Percentiles rank a stretch among this genome's conserved stretches.
These are phyloP conservation scores for Yamadazyma buinensis DNA, from an alignment of 1,139 yeast genomes.

Conservation along the genomic window DNA sequence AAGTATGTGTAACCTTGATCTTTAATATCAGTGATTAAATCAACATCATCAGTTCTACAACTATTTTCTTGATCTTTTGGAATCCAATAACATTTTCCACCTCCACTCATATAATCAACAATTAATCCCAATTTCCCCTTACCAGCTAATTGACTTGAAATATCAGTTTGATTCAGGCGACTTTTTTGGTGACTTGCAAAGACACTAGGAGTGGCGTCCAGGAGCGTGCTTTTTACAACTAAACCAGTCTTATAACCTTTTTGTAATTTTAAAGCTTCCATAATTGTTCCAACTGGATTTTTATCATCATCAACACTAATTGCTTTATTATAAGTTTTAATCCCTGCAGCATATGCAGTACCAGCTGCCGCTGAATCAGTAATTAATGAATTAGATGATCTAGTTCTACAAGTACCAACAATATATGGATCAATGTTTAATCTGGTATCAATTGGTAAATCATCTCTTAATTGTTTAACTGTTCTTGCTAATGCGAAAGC, in stretches of 20 bases:
- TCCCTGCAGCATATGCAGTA: slow-evolving; percentile 79
- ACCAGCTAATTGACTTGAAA: slow-evolving; percentile 68
- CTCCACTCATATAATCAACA: slow-evolving; percentile 80
- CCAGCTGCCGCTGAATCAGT: slow-evolving; percentile 97
- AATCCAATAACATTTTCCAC: slow-evolving; percentile 79
- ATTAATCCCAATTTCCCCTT: slow-evolving; percentile 49
- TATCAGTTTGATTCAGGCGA: slow-evolving; percentile 66
- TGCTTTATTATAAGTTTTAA: slow-evolving; percentile 81
- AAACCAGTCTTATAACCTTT: slow-evolving; percentile 73
- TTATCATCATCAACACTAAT: slow-evolving; percentile 65
- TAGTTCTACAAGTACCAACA: slow-evolving; percentile 75
- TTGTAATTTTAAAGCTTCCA: slow-evolving; percentile 75
- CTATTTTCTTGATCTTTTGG: slow-evolving; percentile 47
- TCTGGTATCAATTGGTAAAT: slow-evolving; percentile 44
- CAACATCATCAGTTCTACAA: slow-evolving; percentile 64
- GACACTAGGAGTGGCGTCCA: slow-evolving; percentile 66
- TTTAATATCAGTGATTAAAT: slow-evolving; percentile 59
- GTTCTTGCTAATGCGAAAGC: slow-evolving; percentile 72
- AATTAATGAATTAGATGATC: slow-evolving; percentile 65
- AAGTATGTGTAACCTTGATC: slow-evolving; percentile 65
- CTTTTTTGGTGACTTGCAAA: slow-evolving; percentile 68
- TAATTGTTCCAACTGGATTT: slow-evolving; percentile 72
- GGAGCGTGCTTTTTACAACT: slow-evolving; percentile 78
- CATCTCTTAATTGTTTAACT: slow-evolving; percentile 56
- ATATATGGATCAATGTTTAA: slow-evolving; percentile 62